phyloP scores from a whole-genome alignment of 495 filamentous ascomycete species.

The Annulohypoxylon stygium region DNA sequence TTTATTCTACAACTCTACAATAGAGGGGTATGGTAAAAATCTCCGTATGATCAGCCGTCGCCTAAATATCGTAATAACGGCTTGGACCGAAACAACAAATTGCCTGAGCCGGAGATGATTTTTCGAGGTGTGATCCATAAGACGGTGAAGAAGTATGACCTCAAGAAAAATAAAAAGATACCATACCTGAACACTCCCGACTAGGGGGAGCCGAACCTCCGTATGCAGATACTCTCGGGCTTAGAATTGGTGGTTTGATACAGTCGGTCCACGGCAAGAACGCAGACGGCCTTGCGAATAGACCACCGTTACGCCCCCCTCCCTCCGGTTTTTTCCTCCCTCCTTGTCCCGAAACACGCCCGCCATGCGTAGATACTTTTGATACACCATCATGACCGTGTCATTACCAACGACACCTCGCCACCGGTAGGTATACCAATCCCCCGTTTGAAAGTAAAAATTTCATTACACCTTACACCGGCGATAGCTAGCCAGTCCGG shows the following conservation, averaged over 20 bases:
- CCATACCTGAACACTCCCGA: slow-evolving; percentile 26
- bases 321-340: slow-evolving; percentile 19
- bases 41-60: slow-evolving; percentile 26
- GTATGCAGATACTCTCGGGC: slow-evolving; percentile 25
- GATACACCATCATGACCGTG: slow-evolving; percentile 30
- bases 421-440: slow-evolving; percentile 30
- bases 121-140: slow-evolving; percentile 13
- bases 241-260: slow-evolving; percentile 11
- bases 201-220: slow-evolving; percentile 5
- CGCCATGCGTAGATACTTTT: slow-evolving; percentile 26
- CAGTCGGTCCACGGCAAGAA: slow-evolving; percentile 22
- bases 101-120: slow-evolving; percentile 14
- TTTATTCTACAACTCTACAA: slow-evolving; percentile 38
- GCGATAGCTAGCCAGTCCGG: neutral
- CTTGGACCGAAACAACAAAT: too few relatives aligned
- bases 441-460: slow-evolving; percentile 22
- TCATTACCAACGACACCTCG: slow-evolving; percentile 23
- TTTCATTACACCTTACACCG: slow-evolving; percentile 14
- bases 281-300: slow-evolving; percentile 28
- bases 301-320: slow-evolving; percentile 31
- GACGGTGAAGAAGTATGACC: slow-evolving; percentile 3
- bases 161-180: slow-evolving; percentile 27
- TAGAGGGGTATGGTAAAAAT: slow-evolving; percentile 28
- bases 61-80: neutral
- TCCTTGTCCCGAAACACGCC: slow-evolving; percentile 26